Evolutionary conservation across 2,329 filamentous ascomycete species (phyloP), one percentile per base, ranked within the genome.

Genomic region (Trichophaea hybrida): DNA sequence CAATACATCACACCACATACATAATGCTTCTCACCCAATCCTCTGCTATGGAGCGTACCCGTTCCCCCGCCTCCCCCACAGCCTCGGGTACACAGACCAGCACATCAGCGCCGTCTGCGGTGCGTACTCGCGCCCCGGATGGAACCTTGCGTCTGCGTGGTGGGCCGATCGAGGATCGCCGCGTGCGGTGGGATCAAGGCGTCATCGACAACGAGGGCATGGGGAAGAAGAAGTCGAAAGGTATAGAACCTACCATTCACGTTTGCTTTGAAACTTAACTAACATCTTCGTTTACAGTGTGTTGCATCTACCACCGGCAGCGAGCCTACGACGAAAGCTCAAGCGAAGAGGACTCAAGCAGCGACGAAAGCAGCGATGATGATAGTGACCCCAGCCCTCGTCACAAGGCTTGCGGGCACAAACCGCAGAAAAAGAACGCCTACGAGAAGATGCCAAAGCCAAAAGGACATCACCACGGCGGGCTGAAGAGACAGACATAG

Each of bases 201-300:
- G 90, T 96, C 5, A 78, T 98, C 2, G 90, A 98, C 73, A 98
- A 98, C 70, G 93, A 98, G 73, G 88, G 88, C 3, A 79, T 97
- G 72, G 89, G 89, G 6, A 86, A 87, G 73, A 98, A 97, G 75
- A 91, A 82, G 65, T 94, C 88, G 15, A 98, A 98, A 81, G 87
- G 88, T 91, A 72, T 37, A 72, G 68, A 56, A 15, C 61, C 15
- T 37, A 7, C 48, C 32, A 46, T 32, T 32, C 31, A 53, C 50
- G 10, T 24, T 53, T 34, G 13, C 53, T 53, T 31, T 53, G 17
- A 13, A 31, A 33, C 17, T 12, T 38, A 12, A 31, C 15, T 15
- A 48, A 13, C 8, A 24, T 52, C n/a, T 15, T 34, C 34, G 15
- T 40, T 58, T 38, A 59, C 63, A 94, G 93, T 97, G n/a, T 98